phyloP scores from a whole-genome alignment of 768 basidiomycete genomes.

The Termitomyces sp. region DNA sequence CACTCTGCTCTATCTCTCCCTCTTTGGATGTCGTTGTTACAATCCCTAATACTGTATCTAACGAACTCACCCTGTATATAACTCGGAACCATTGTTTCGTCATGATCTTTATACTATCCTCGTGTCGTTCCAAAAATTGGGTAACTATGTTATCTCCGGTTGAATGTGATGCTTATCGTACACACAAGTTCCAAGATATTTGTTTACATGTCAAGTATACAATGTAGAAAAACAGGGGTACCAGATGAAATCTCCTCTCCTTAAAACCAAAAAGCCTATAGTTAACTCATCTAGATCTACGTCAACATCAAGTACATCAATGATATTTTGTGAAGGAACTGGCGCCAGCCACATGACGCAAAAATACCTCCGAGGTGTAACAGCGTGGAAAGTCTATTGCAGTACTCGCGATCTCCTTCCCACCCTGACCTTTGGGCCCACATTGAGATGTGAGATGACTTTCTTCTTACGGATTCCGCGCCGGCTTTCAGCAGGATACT shows the following conservation, averaged over 20 bases:
- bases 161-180: not conserved
- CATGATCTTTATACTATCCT: not conserved
- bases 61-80: not conserved
- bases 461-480: conserved; percentile 62
- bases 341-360: not conserved
- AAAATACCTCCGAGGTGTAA: not conserved
- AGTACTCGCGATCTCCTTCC: conserved; percentile 11
- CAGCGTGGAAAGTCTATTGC: not conserved
- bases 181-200: not conserved
- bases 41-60: not conserved
- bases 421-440: conserved; percentile 18
- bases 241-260: not conserved
- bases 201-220: conserved; percentile 8
- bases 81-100: not conserved
- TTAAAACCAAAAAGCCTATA: not conserved
- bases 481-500: conserved; percentile 65
- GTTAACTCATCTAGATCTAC: not conserved
- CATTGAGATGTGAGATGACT: conserved; percentile 11
- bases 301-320: not conserved
- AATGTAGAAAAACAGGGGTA: not conserved
- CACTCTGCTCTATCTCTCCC: conserved; percentile 1
- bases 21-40: conserved; percentile 4
- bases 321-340: not conserved
- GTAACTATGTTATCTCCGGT: not conserved
- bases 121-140: not conserved